These are phyloP conservation scores for Yarrowia osloensis DNA, from an alignment of 805 yeast genomes.

Conservation along the genomic window DNA sequence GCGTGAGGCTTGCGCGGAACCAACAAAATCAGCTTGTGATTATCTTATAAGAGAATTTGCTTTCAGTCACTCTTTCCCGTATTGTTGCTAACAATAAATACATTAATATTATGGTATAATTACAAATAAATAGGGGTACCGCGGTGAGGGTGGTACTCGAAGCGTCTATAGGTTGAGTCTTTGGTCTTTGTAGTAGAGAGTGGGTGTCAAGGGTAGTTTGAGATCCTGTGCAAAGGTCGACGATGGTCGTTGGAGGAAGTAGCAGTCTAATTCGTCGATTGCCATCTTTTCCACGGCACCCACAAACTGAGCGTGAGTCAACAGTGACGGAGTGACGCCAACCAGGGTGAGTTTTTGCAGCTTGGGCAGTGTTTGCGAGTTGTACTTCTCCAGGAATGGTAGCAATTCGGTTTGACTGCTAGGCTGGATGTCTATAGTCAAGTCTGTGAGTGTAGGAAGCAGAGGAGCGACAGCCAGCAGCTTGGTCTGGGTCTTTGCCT, in stretches of 20 bases:
- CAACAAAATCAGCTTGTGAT: conserved; percentile 9
- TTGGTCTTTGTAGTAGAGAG: conserved; percentile 15
- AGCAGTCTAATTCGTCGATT: not conserved
- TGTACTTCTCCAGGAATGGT: conserved; percentile 3
- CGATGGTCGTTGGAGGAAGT: not conserved
- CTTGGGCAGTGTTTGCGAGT: not conserved
- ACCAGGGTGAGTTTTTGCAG: conserved; percentile 11
- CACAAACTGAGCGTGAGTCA: not conserved
- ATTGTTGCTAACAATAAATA: conserved; percentile 4
- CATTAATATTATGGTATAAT: not conserved
- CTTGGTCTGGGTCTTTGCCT: not conserved
- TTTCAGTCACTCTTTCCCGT: not conserved
- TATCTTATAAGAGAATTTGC: not conserved
- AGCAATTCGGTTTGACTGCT: conserved; percentile 1
- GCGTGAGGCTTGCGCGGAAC: conserved; percentile 19
- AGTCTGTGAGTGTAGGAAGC: not conserved
- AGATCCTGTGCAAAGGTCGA: not conserved
- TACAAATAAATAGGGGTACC: not conserved
- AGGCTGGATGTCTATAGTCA: conserved; percentile 6
- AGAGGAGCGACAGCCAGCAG: not conserved
- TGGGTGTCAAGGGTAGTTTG: not conserved
- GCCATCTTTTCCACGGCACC: not conserved
- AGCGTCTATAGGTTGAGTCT: not conserved
- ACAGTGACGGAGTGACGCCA: not conserved
- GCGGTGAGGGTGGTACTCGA: not conserved